phyloP scores from a whole-genome alignment of 2,329 filamentous ascomycete species.

The Colletotrichum sp. region DNA sequence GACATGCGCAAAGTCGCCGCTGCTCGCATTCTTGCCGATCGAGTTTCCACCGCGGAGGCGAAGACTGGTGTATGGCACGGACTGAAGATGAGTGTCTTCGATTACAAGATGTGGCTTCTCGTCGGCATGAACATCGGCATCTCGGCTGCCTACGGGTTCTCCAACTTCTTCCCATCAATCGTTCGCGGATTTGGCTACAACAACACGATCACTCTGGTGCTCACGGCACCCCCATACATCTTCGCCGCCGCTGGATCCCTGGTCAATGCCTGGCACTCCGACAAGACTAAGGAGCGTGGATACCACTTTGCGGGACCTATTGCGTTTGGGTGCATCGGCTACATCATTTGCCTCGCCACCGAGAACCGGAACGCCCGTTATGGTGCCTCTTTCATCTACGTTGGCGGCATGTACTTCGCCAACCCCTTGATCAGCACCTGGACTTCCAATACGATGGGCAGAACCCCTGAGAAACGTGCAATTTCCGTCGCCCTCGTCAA shows the following conservation, averaged over 20 bases:
- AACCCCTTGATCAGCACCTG: constrained; percentile 25
- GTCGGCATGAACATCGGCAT: constrained; percentile 26
- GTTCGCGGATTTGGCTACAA: constrained; percentile 25
- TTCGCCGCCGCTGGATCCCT: constrained; percentile 24
- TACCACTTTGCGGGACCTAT: constrained; percentile 24
- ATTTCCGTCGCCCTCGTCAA: constrained; percentile 25
- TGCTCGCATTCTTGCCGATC: constrained; percentile 26
- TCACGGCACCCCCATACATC: constrained; percentile 27
- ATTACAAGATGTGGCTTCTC: constrained; percentile 28
- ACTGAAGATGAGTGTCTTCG: constrained; percentile 25
- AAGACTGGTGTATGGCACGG: constrained; percentile 26
- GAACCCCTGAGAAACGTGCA: constrained; percentile 29
- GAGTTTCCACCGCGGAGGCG: constrained; percentile 26
- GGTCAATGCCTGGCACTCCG: constrained; percentile 24
- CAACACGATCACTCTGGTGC: constrained; percentile 25
- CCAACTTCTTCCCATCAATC: constrained; percentile 28
- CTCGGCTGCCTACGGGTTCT: constrained; percentile 24
- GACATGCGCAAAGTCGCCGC: constrained; percentile 27
- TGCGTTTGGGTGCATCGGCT: constrained; percentile 26
- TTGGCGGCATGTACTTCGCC: constrained; percentile 20
- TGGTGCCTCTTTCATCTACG: constrained; percentile 25
- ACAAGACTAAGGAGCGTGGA: constrained; percentile 24
- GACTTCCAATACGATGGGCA: constrained; percentile 24
- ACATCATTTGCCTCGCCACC: constrained; percentile 27
- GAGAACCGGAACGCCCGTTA: constrained; percentile 24